These are phyloP conservation scores for Tilletiopsis washingtonensis DNA, from an alignment of 1,284 basidiomycete species.

Conservation along the genomic window DNA sequence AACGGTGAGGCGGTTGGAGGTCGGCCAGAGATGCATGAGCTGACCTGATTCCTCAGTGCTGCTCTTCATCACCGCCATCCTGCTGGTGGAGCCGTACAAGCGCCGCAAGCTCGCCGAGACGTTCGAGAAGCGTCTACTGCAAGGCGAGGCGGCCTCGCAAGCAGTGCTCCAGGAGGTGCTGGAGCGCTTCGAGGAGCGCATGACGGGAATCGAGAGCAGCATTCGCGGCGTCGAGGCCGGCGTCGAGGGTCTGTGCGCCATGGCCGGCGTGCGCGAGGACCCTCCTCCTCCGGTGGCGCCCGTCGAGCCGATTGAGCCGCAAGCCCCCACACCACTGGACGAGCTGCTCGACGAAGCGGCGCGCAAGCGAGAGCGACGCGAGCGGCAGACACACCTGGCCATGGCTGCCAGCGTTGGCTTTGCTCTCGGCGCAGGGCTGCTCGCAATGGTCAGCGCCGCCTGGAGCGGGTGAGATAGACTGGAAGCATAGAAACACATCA, in stretches of 20 bases:
- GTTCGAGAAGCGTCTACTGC: constrained; percentile 31
- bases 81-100: constrained; percentile 46
- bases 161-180: constrained; percentile 19
- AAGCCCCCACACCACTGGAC: not conserved
- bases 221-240: not conserved
- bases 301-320: not conserved
- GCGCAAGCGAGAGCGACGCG: not conserved
- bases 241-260: not conserved
- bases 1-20: constrained; percentile 20
- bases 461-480: not conserved
- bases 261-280: not conserved
- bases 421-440: constrained; percentile 4
- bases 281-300: not conserved
- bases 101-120: constrained; percentile 39
- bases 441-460: constrained; percentile 1
- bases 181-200: constrained; percentile 12
- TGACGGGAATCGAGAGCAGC: not conserved
- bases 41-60: constrained; percentile 14
- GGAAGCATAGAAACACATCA: too few species aligned
- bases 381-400: constrained; percentile 1
- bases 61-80: constrained; percentile 37
- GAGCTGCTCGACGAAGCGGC: not conserved
- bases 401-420: constrained; percentile 5
- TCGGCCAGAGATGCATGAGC: not conserved
- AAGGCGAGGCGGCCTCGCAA: constrained; percentile 25